Base-by-base conservation (phyloP, 169 alveolate species). In the Plasmodium ovale region DNA sequence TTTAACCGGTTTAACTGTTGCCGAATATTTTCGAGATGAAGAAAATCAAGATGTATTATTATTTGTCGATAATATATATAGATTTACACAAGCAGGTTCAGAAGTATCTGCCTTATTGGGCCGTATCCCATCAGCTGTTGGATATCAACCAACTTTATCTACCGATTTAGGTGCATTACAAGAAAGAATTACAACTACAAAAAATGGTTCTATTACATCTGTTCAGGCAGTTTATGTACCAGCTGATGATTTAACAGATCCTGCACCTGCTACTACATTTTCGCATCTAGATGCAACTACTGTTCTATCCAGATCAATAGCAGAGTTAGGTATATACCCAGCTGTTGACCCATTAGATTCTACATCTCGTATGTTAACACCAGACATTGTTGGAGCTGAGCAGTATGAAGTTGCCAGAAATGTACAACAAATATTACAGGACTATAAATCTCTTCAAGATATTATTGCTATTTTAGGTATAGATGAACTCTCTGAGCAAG, bases 181-280 rank as follows among this genome's bases (percentile, higher is more conserved):
- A 92, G 99, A 98, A 94, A 95, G 99, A 72, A 98, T 98, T 72
- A 97, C 99, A 64, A 97, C 99, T 9, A 97, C 99, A 33, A 96
- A 96, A 94, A 97, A 96, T 91, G 99, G 99, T 29, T 97, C 99
- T 37, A 98, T 98, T 87, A 98, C 99, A 35, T 97, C 99, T 31
- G 99, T 98, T 70, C 99, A 98, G 92, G 99, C 99, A 1, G 98
- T 98, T 37, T 98, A 98, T 95, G 99, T 98, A 89, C 99, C 99
- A 0, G 99, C 99, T 21, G 99, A 98, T 89, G 99, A 98, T 94
- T 87, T 98, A 65, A 98, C 99, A 23, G 99, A 98, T 87, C 99
- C 99, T 2, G 99, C 99, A 9, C 99, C 99, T 12, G 99, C 99
- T 47, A 98, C 99, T 42, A 97, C 99, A 21, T 98, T 98, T 94